Evolutionary conservation across 495 filamentous ascomycete genomes (phyloP), one percentile per base, ranked within the genome.

Genomic region (Melanomma pulvis-pyrius): DNA sequence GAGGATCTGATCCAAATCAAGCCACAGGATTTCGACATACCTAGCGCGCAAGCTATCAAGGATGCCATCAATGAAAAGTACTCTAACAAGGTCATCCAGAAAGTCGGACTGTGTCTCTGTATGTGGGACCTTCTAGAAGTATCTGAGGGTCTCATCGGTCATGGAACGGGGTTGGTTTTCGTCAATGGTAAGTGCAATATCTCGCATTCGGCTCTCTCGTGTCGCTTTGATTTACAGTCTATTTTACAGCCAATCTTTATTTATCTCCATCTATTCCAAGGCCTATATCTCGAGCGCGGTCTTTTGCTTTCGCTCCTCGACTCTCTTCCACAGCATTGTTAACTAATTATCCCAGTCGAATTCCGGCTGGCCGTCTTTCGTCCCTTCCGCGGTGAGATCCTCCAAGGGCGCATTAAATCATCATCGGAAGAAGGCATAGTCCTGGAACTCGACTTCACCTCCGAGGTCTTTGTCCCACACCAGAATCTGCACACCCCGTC

Each of bases 51-150:
- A 34, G 90, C 91, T 1, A 87, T 98, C 63, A 91, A 97, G 77
- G 92, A 98, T 75, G 91, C 90, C 67, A 92, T 98, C 79, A 96
- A 98, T 71, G 83, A 86, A 60, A 98, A 98, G 79, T 98, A 96
- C 77, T 87, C 93, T 56, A 96, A 98, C 80, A 93, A 92, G 77
- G 90, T 92, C n/a, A 84, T 90, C 52, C 85, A 86, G 72, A 92
- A 96, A 70, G 84, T 97, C 36, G 94, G 94, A 11, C 86, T 98
- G 2, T 97, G 92, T 73, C 90, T 98, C 62, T 92, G 89, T 71
- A 82, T 98, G 62, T 97, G 90, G 77, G 93, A 97, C 70, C 80
- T 98, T 1, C 76, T 93, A 13, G 87, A 87, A 70, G 87, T 90
- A 5, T 96, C 93, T 0, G 96, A 98, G 73, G 96, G 96, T 32